Evolutionary conservation across 352 stramenopile species (phyloP).

Genomic region (Phytophthora megakarya): DNA sequence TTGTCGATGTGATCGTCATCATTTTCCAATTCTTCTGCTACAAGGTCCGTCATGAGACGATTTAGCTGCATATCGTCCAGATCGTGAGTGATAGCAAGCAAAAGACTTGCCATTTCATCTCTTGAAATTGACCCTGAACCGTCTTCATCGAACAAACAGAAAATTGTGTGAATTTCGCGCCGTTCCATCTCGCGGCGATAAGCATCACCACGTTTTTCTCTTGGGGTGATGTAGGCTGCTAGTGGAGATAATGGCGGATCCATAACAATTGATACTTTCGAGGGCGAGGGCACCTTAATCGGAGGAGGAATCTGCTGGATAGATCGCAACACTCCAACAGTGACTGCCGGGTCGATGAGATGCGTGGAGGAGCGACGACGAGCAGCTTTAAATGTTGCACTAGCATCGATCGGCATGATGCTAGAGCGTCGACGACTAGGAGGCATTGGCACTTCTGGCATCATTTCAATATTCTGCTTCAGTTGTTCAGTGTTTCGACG

Average conservation of each 20-base stretch:
- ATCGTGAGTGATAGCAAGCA: slow-evolving; percentile 69
- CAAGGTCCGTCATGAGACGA: slow-evolving; percentile 60
- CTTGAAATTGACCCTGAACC: slow-evolving; percentile 62
- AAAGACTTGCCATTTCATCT: slow-evolving; percentile 61
- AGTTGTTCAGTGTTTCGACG: slow-evolving; percentile 23
- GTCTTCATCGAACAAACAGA: slow-evolving; percentile 71
- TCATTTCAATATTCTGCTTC: slow-evolving; percentile 18
- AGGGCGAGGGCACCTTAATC: slow-evolving; percentile 1
- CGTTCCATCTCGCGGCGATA: slow-evolving; percentile 69
- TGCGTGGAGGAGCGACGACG: slow-evolving; percentile 29
- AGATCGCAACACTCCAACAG: slow-evolving; percentile 26
- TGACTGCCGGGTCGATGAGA: slow-evolving; percentile 19
- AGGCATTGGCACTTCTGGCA: slow-evolving; percentile 32
- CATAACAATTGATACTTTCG: slow-evolving; percentile 2
- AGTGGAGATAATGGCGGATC: slow-evolving; percentile 58
- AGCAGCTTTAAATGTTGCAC: slow-evolving; percentile 28
- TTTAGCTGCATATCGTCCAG: slow-evolving; percentile 64
- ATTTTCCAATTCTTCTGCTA: slow-evolving; percentile 37
- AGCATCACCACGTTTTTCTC: slow-evolving; percentile 56
- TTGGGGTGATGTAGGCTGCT: slow-evolving; percentile 46
- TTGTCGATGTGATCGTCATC: slow-evolving; percentile 24
- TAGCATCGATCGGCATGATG: slow-evolving; percentile 34
- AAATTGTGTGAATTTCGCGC: slow-evolving; percentile 75
- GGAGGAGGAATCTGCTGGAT: slow-evolving; percentile 18
- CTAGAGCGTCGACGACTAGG: slow-evolving; percentile 14